Conservation (phyloP, 2,329 filamentous ascomycete species). For the Tricladium varicosporioides region DNA sequence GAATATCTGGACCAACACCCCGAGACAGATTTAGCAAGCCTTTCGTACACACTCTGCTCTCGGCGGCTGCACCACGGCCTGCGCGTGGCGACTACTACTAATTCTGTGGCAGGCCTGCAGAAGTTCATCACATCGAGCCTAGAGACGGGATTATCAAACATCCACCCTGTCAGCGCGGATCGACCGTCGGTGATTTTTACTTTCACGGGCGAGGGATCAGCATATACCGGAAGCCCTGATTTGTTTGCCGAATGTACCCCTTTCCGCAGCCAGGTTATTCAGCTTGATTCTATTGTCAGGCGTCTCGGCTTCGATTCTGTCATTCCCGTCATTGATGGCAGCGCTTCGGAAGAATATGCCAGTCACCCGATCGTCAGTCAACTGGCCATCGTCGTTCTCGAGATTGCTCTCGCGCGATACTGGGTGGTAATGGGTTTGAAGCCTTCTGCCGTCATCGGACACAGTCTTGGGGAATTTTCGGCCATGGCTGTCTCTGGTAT, state of each 20-base stretch:
- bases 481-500: conserved; percentile 69
- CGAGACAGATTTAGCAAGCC: conserved; percentile 1
- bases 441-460: conserved; percentile 54
- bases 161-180: conserved; percentile 17
- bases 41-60: conserved; percentile 18
- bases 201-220: conserved; percentile 46
- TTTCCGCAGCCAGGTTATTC: background rate
- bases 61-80: conserved; percentile 52
- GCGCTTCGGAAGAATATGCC: background rate
- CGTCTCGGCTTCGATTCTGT: conserved; percentile 34
- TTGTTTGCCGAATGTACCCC: background rate
- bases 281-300: conserved; percentile 8
- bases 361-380: conserved; percentile 39
- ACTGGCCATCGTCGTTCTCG: conserved; percentile 49
- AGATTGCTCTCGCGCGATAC: conserved; percentile 52
- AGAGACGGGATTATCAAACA: background rate
- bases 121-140: conserved; percentile 20
- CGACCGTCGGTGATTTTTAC: conserved; percentile 31
- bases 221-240: conserved; percentile 27
- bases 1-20: conserved; percentile 1
- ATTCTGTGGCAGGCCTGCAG: conserved; percentile 7
- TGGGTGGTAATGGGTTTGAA: conserved; percentile 54
- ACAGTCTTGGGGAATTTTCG: conserved; percentile 71
- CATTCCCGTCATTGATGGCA: conserved; percentile 37
- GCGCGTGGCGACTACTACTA: background rate